Evolutionary conservation across 192 early-diverging fungal genomes (phyloP).

Genomic region (Coemansia reversa): DNA sequence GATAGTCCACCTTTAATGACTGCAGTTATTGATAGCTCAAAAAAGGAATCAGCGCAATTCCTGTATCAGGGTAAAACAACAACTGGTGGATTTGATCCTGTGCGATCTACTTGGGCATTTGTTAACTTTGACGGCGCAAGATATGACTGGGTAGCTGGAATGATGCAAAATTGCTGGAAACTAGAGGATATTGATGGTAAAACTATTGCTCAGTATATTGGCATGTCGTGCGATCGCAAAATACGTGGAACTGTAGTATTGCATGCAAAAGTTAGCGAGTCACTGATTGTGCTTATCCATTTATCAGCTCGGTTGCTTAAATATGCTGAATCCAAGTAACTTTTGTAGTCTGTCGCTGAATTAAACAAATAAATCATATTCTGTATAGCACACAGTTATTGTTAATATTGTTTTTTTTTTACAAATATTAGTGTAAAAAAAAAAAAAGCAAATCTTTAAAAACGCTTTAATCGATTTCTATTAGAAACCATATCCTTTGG

Average conservation of each 20-base stretch:
- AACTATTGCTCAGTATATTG: conserved; percentile 38
- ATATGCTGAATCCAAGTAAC: conserved; percentile 12
- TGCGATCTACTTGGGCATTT: conserved; percentile 35
- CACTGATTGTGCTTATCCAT: conserved; percentile 36
- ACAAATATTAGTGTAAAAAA: too few relatives aligned
- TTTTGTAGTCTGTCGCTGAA: too few relatives aligned
- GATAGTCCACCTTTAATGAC: conserved; percentile 22
- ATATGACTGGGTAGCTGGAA: conserved; percentile 47
- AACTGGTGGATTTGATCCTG: conserved; percentile 31
- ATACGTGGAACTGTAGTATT: conserved; percentile 31
- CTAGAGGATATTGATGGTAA: conserved; percentile 32
- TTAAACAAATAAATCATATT: too few relatives aligned
- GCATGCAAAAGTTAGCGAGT: conserved; percentile 34
- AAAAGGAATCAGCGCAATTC: conserved; percentile 31
- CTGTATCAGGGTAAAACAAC: conserved; percentile 29
- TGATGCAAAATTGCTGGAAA: conserved; percentile 52
- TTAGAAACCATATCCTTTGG: neutral
- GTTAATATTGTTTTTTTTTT: too few relatives aligned
- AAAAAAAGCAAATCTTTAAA: too few relatives aligned
- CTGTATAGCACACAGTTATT: too few relatives aligned
- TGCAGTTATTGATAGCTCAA: conserved; percentile 21
- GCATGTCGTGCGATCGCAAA: conserved; percentile 36
- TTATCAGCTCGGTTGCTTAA: conserved; percentile 29
- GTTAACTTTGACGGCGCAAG: conserved; percentile 41
- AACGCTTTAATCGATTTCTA: too few relatives aligned